These are phyloP conservation scores for Triticum monococcum DNA, from an alignment of 176 grass and related monocot species.

Conservation along the genomic window DNA sequence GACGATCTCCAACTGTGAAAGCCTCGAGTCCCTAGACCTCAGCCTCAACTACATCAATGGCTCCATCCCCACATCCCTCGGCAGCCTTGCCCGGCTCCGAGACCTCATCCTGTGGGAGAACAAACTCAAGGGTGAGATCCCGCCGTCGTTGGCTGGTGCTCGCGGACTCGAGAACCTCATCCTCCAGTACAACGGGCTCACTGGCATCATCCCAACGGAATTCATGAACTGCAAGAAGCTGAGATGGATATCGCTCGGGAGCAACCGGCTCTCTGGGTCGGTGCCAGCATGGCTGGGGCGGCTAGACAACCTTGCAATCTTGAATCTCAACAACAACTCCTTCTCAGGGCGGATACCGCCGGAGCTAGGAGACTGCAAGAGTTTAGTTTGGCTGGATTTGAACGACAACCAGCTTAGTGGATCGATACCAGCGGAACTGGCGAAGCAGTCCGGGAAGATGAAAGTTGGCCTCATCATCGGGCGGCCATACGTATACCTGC, in stretches of 20 bases:
- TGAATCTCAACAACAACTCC: conserved; percentile 89
- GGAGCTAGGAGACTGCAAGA: conserved; percentile 86
- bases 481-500: conserved; percentile 59
- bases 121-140: conserved; percentile 50
- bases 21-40: conserved; percentile 53
- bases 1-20: conserved; percentile 43
- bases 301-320: conserved; percentile 64
- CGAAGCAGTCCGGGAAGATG: conserved; percentile 79
- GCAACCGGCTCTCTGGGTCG: conserved; percentile 69
- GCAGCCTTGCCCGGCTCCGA: conserved; percentile 27
- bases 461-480: conserved; percentile 53
- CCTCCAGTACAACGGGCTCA: conserved; percentile 80
- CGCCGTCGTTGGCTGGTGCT: not conserved
- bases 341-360: conserved; percentile 67
- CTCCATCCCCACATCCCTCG: conserved; percentile 41
- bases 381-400: conserved; percentile 73
- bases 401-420: conserved; percentile 79
- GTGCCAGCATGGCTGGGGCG: conserved; percentile 77
- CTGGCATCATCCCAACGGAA: conserved; percentile 56
- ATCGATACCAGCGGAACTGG: conserved; percentile 64
- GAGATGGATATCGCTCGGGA: conserved; percentile 84
- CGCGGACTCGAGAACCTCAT: conserved; percentile 64
- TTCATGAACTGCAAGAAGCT: conserved; percentile 57
- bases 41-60: conserved; percentile 54
- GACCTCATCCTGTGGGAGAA: conserved; percentile 70